Base-by-base conservation (phyloP, 768 basidiomycete species). In the Antrodiella citrinella region DNA sequence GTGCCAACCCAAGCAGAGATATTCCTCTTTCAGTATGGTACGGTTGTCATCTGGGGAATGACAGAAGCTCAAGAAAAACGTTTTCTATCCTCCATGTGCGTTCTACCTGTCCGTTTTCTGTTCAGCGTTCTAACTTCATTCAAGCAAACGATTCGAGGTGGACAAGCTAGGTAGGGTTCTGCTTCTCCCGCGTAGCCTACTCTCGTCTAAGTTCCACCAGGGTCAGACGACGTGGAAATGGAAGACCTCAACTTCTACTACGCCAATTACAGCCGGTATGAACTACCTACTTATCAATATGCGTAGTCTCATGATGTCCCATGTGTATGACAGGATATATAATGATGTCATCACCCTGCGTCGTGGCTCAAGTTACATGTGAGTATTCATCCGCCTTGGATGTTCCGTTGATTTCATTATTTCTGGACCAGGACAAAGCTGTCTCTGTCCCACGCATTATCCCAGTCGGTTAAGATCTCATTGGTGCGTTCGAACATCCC, bases 11-110 rank as follows among this genome's bases (percentile, higher is more conserved):
- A 85, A 55, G 86, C 88, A 7, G 94, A 96, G 66, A 86, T 96
- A 49, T 96, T 95, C 65, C 69, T 96, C 56, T 97, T 96, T 67
- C 80, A 86, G 54, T 96, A 95, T 62, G 94, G 94, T 11, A 93
- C 91, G 0, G 88, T 95, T 22, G 94, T 97, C 21, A 89, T 95
- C 47, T 97, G 94, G 94, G 94, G 94, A 21, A 96, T 97, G 93
- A 85, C 89, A 35, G 91, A 96, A 63, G 72, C 81, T 4, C 90
- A 96, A 61, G 94, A 97, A 71, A 87, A 80, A 65, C 75, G 92
- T 7, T 92, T 97, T 60, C 69, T 97, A 54, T 82, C 86, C 22
- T 93, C 92, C 19, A 77, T 97, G 94, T 94, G 60, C 67, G 89
- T 72, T 23, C 45, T 13, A n/a, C 25, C 35, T 42, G 45, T 24